Percentiles rank a stretch among this genome's conserved stretches.
phyloP scores from a whole-genome alignment of 129 eudicot species.

The Helichrysum umbraculigerum region DNA sequence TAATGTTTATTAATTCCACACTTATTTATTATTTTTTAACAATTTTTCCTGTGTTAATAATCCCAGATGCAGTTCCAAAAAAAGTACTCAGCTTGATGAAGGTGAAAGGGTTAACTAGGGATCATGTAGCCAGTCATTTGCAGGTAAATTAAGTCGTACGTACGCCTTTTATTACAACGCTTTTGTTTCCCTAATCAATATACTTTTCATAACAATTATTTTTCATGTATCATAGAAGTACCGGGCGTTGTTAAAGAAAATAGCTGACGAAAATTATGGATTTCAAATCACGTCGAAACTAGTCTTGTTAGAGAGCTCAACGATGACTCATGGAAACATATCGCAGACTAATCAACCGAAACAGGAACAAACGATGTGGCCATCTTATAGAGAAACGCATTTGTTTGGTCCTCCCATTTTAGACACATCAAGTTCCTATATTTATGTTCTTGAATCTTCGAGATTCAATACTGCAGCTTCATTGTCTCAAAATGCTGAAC shows the following conservation, averaged over 20 bases:
- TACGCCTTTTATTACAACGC: not conserved
- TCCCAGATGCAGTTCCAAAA: slow-evolving; percentile 31
- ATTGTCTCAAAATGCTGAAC: not conserved
- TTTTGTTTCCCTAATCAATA: not conserved
- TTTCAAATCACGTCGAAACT: slow-evolving; percentile 18
- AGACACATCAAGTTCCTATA: slow-evolving; percentile 24
- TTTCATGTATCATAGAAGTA: slow-evolving; percentile 4
- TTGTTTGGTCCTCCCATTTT: slow-evolving; percentile 17
- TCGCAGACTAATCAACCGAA: slow-evolving; percentile 1
- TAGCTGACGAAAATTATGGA: not conserved
- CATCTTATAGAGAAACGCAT: slow-evolving; percentile 2
- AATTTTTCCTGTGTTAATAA: not conserved
- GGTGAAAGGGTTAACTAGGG: slow-evolving; percentile 42
- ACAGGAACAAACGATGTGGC: slow-evolving; percentile 1
- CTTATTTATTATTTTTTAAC: not conserved
- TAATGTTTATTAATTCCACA: not conserved
- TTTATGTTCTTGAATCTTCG: slow-evolving; percentile 16
- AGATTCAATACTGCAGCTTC: not conserved
- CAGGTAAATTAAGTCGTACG: not conserved
- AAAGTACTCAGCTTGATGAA: slow-evolving; percentile 33
- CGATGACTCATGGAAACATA: not conserved
- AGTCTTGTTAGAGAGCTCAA: slow-evolving; percentile 33
- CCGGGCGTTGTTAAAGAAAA: slow-evolving; percentile 21
- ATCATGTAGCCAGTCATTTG: slow-evolving; percentile 37
- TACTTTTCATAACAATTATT: not conserved